A percentile compares a stretch with the other conserved stretches of the same genome.
Conservation (phyloP, 1,139 yeast species). For the Geotrichum australiense region DNA sequence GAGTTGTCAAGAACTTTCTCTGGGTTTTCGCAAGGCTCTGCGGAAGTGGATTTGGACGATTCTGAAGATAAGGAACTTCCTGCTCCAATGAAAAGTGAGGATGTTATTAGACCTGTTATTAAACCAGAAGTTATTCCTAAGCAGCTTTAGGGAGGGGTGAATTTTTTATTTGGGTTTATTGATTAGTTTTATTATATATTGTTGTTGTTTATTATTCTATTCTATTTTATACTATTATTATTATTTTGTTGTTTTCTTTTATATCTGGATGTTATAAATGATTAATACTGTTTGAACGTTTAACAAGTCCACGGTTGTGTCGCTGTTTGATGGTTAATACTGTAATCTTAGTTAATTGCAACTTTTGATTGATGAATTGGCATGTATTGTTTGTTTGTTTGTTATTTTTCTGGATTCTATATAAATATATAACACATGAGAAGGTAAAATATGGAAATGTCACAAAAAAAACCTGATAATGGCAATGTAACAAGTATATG, state of each 20-base stretch:
- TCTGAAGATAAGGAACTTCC: slow-evolving; percentile 6
- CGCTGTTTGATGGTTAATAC: too few species aligned
- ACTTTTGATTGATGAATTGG: too few species aligned
- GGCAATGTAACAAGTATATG: neutral
- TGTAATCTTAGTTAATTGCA: too few species aligned
- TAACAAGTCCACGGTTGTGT: too few species aligned
- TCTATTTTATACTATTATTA: neutral
- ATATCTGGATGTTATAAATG: neutral
- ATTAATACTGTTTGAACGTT: too few species aligned
- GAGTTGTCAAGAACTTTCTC: slow-evolving; percentile 16
- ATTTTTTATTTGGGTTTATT: neutral
- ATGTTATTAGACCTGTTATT: neutral
- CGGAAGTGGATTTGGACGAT: slow-evolving; percentile 5
- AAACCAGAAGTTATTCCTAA: slow-evolving; percentile 1
- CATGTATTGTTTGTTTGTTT: too few species aligned
- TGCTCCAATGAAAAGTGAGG: neutral
- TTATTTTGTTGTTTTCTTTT: neutral
- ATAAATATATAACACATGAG: too few species aligned
- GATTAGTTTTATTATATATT: neutral
- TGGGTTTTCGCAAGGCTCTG: slow-evolving; percentile 19
- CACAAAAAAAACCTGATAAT: too few species aligned
- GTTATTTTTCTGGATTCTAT: too few species aligned
- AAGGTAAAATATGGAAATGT: too few species aligned
- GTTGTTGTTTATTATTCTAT: neutral
- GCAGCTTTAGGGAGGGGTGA: neutral